Evolutionary conservation across 345 rosid species (phyloP).

Genomic region (Erucastrum elatum): DNA sequence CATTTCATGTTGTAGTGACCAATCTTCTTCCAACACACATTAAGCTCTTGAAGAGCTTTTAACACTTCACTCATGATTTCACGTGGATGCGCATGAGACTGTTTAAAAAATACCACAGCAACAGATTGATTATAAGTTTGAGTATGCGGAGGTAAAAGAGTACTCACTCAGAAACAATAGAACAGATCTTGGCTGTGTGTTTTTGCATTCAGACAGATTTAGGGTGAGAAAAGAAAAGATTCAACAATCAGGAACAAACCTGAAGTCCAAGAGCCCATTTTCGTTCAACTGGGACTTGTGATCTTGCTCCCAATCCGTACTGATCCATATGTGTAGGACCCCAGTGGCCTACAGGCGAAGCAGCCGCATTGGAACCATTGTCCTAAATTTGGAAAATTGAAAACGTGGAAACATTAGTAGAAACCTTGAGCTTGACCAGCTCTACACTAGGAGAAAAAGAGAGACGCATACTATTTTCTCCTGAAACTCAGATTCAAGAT

Average conservation of each 20-base stretch:
- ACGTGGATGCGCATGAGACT: conserved; percentile 89
- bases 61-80: conserved; percentile 86
- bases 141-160: too few species aligned
- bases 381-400: conserved; percentile 44
- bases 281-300: conserved; percentile 59
- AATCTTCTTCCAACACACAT: conserved; percentile 93
- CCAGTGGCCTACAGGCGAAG: conserved; percentile 62
- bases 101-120: conserved; percentile 22
- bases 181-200: neutral
- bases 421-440: too few species aligned
- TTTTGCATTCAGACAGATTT: neutral
- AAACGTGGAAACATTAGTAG: too few species aligned
- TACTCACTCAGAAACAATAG: too few species aligned
- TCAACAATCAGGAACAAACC: conserved; percentile 45
- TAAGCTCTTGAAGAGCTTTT: conserved; percentile 79
- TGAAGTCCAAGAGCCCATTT: conserved; percentile 98
- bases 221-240: neutral
- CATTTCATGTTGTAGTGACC: conserved; percentile 98
- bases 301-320: conserved; percentile 60
- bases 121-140: neutral
- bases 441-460: neutral
- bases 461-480: conserved; percentile 57
- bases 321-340: conserved; percentile 67
- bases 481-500: conserved; percentile 79
- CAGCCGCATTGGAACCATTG: conserved; percentile 50